These are phyloP conservation scores for Coniella vitis DNA, from an alignment of 2,329 filamentous ascomycete genomes.

Conservation along the genomic window DNA sequence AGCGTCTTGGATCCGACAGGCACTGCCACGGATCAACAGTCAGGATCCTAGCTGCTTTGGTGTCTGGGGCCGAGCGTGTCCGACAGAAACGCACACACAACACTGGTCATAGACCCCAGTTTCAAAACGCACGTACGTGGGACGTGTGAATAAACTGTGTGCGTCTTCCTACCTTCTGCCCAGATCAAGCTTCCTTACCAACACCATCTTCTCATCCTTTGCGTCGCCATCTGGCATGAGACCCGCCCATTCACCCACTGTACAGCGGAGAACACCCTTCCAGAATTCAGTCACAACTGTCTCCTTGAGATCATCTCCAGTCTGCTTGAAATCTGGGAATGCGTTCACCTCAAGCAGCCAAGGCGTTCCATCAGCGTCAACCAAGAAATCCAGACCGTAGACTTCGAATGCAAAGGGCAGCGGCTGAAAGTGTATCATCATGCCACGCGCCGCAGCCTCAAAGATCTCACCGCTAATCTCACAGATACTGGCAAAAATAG, in stretches of 20 bases:
- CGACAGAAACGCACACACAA: no score
- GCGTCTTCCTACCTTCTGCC: constrained; percentile 29
- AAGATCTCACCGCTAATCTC: constrained; percentile 69
- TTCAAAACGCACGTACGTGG: no score
- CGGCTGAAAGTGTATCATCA: constrained; percentile 88
- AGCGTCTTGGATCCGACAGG: no score
- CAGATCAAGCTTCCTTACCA: constrained; percentile 47
- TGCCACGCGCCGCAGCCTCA: constrained; percentile 74
- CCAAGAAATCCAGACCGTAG: constrained; percentile 85
- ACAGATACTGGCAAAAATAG: constrained; percentile 70
- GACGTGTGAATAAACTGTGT: no score
- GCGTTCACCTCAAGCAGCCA: constrained; percentile 92
- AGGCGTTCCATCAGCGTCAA: constrained; percentile 56
- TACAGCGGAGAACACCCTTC: constrained; percentile 62
- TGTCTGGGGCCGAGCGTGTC: no score
- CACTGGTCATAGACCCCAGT: no score
- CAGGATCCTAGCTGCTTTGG: no score
- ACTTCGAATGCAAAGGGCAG: constrained; percentile 85
- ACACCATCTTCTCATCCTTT: constrained; percentile 37
- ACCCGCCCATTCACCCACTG: constrained; percentile 62
- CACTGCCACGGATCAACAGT: no score
- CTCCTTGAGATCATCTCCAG: constrained; percentile 64
- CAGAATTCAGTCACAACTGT: constrained; percentile 69
- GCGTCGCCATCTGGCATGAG: constrained; percentile 20
- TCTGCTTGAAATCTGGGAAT: constrained; percentile 94